Conservation (phyloP, 2,329 filamentous ascomycete species). For the Erysiphe pulchra region DNA sequence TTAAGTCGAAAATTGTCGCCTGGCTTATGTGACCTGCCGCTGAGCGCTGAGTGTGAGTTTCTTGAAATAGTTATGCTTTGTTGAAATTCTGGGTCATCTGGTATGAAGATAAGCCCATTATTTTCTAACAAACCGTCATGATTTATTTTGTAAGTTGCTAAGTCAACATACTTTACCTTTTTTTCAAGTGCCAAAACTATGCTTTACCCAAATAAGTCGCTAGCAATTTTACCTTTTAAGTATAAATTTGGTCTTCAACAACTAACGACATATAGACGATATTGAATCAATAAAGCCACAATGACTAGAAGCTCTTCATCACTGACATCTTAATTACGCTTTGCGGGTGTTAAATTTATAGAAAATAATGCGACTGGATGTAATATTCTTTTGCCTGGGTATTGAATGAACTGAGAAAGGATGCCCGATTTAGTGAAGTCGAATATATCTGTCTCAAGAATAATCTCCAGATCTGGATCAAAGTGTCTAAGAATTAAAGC, state of each 20-base stretch:
- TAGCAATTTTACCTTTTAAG: not conserved
- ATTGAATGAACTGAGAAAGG: not conserved
- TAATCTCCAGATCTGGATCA: not conserved
- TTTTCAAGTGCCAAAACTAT: not conserved
- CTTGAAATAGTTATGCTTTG: not conserved
- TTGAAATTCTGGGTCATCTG: not conserved
- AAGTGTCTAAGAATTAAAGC: not conserved
- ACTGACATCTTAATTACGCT: not conserved
- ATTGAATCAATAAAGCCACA: not conserved
- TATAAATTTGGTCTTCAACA: not conserved
- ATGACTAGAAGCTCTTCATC: constrained; percentile 1
- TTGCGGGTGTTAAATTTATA: not conserved
- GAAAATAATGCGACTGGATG: not conserved
- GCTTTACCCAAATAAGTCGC: not conserved
- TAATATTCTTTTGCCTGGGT: not conserved
- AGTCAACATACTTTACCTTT: not conserved
- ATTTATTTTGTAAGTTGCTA: not conserved
- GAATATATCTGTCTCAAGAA: not conserved
- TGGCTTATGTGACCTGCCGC: not conserved
- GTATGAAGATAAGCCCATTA: not conserved
- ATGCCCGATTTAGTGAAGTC: not conserved
- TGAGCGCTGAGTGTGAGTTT: not conserved
- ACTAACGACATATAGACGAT: not conserved
- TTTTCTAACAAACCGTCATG: not conserved
- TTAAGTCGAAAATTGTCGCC: not conserved